Base-by-base conservation (phyloP, 1,284 basidiomycete genomes). In the Singerocomus rubriflavus region DNA sequence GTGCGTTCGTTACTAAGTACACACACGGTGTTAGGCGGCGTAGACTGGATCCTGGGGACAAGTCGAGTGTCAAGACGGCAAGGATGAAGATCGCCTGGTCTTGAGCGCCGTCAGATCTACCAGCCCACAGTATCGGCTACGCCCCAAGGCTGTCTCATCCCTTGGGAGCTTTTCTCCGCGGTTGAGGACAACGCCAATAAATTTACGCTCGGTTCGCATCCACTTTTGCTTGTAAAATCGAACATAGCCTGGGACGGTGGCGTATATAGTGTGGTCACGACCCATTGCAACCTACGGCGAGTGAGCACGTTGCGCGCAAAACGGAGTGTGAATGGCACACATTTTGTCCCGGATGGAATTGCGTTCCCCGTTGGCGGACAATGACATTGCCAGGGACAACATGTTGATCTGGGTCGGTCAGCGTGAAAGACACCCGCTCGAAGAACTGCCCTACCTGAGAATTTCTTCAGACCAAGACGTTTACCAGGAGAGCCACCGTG, bases 341-440 rank as follows among this genome's bases (percentile, higher is more conserved):
- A 71, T 97, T 85, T 70, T 93, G 91, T 1, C 93, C 94, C 2
- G 95, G 85, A 65, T 94, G 91, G 72, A 95, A 94, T 48, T 85
- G 76, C 1, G 87, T 85, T 10, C 95, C 95, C 56, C 95, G 81
- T 71, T 98, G 94, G 44, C 94, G 82, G 34, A 97, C 83, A 63
- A 98, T 89, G 61, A 98, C 96, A 72, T 95, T 91, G 42, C 95
- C 94, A 9, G 93, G 90, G 29, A 91, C 80, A 16, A 97, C 93
- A 67, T 79, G 81, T 71, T 97, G 84, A 67, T 95, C 93, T 89
- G 57, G 40, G 37, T 21, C 2, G 33, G 46, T 58, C 31, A 52
- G 51, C 17, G 42, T 72, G 51, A 26, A 53, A 34, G 27, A 44
- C 13, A 17, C 5, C 3, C 13, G 12, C 13, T 6, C 4, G 27